phyloP scores from a whole-genome alignment of 2,329 filamentous ascomycete species.

The Macrophomina pseudophaseolina region DNA sequence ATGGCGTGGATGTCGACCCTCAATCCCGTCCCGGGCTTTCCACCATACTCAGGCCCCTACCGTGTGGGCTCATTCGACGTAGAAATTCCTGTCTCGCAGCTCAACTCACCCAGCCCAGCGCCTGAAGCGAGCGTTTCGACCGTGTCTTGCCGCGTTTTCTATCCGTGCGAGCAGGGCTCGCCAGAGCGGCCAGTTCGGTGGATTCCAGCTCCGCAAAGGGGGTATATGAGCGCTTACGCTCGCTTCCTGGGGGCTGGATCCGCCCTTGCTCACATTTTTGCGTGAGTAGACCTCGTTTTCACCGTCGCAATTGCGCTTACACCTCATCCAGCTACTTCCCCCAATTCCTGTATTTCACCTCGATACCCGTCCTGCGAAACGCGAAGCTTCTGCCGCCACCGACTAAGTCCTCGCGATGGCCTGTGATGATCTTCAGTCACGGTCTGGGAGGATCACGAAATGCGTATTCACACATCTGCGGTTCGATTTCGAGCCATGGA shows the following conservation, averaged over 20 bases:
- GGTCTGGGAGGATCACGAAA: conserved; percentile 82
- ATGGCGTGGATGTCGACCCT: conserved; percentile 55
- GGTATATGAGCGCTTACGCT: conserved; percentile 75
- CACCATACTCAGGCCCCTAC: conserved; percentile 76
- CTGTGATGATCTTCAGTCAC: conserved; percentile 84
- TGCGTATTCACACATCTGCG: conserved; percentile 81
- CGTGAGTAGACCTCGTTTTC: conserved; percentile 36
- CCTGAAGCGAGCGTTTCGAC: conserved; percentile 65
- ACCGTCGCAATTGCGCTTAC: background rate
- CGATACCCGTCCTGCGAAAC: conserved; percentile 75
- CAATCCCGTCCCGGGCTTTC: conserved; percentile 74
- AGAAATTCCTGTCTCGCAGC: conserved; percentile 70
- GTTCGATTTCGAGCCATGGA: conserved; percentile 79
- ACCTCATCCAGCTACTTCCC: conserved; percentile 64
- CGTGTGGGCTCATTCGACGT: conserved; percentile 80
- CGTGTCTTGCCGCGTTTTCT: conserved; percentile 81
- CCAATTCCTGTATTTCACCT: conserved; percentile 73
- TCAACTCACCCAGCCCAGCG: conserved; percentile 56
- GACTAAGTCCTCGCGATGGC: conserved; percentile 66
- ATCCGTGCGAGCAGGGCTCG: conserved; percentile 64
- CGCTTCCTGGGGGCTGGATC: conserved; percentile 73
- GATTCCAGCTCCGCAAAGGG: conserved; percentile 77
- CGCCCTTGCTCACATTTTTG: conserved; percentile 48
- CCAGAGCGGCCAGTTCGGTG: conserved; percentile 69
- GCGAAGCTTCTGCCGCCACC: conserved; percentile 63